phyloP scores from a whole-genome alignment of 108 stramenopile genomes.

The Licmophora abbreviata region DNA sequence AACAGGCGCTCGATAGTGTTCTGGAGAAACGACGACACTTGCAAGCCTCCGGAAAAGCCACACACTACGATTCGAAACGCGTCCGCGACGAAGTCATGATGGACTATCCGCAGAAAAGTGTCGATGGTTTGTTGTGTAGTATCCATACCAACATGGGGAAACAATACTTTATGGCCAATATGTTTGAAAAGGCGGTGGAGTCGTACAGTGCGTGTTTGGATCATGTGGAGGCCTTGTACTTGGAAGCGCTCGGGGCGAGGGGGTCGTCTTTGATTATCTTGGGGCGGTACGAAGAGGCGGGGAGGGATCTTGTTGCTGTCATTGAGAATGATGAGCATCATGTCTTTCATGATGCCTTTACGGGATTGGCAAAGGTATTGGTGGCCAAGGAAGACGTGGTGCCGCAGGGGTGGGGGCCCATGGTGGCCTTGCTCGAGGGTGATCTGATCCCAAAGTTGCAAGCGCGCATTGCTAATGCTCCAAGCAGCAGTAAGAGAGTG shows the following conservation, averaged over 20 bases:
- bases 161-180: constrained; percentile 71
- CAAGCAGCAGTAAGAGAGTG: constrained; percentile 8
- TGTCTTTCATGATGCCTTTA: constrained; percentile 48
- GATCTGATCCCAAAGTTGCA: constrained; percentile 32
- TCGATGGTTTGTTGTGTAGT: constrained; percentile 56
- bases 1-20: constrained; percentile 29
- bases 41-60: constrained; percentile 12
- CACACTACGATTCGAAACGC: background rate
- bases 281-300: constrained; percentile 59
- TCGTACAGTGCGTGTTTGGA: constrained; percentile 45
- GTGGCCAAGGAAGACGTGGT: constrained; percentile 55
- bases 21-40: constrained; percentile 8
- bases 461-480: constrained; percentile 8
- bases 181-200: constrained; percentile 69
- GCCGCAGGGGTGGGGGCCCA: constrained; percentile 42
- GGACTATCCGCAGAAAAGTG: constrained; percentile 37
- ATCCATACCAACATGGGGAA: constrained; percentile 49
- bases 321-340: constrained; percentile 37
- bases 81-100: constrained; percentile 50
- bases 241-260: constrained; percentile 53
- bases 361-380: constrained; percentile 58
- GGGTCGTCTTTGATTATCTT: constrained; percentile 61
- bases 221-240: constrained; percentile 44
- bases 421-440: constrained; percentile 24
- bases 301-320: constrained; percentile 38